phyloP scores from a whole-genome alignment of 306 rosid genomes.

The Lathyrus tuberosus region DNA sequence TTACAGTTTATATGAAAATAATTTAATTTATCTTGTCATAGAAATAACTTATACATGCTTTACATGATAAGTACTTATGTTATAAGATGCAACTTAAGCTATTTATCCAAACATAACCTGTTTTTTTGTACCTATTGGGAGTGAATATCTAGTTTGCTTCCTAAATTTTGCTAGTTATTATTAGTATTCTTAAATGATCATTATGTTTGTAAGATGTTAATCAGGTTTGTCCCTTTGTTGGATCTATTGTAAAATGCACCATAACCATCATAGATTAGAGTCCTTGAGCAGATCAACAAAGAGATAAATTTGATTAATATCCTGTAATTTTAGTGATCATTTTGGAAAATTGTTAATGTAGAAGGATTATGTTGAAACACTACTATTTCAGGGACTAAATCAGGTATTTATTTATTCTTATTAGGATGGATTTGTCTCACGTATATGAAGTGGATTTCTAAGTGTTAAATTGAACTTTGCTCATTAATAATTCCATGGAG shows the following conservation, averaged over 20 bases:
- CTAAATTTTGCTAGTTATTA: neutral
- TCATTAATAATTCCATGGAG: conserved; percentile 16
- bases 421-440: neutral
- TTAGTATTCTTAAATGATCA: neutral
- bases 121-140: neutral
- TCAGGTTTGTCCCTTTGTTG: neutral
- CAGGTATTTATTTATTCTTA: neutral
- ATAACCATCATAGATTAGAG: neutral
- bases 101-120: no score
- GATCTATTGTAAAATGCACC: neutral
- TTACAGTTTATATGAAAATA: no score
- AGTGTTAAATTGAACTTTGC: conserved; percentile 16
- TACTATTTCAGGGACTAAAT: neutral
- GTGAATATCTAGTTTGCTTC: neutral
- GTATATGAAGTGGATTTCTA: neutral
- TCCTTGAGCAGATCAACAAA: neutral
- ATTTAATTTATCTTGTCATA: no score
- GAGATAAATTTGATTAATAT: neutral
- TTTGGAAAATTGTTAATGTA: neutral
- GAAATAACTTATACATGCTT: no score
- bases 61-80: no score
- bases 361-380: neutral
- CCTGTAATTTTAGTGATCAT: neutral
- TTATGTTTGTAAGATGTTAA: neutral
- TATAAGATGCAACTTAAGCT: no score